A percentile compares a stretch with the other conserved stretches of the same genome.
These are phyloP conservation scores for Talaromyces funiculosus DNA, from an alignment of 2,329 filamentous ascomycete species.

Conservation along the genomic window DNA sequence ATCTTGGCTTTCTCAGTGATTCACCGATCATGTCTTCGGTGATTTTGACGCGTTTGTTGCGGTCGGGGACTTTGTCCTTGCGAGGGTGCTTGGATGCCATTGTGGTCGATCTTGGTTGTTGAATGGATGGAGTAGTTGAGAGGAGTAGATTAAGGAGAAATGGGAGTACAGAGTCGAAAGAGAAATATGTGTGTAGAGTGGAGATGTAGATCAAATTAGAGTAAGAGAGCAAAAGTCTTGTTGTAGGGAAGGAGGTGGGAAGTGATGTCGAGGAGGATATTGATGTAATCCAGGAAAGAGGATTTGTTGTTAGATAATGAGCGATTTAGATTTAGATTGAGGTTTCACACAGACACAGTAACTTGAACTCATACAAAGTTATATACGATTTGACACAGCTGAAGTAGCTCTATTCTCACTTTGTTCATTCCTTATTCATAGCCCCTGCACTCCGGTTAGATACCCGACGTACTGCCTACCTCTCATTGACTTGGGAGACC, in stretches of 20 bases:
- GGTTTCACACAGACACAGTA: background rate
- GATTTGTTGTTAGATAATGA: background rate
- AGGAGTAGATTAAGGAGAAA: too few species aligned
- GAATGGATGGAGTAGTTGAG: background rate
- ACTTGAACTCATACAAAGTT: background rate
- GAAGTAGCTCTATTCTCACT: background rate
- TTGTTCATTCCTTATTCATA: background rate
- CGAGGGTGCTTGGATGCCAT: background rate
- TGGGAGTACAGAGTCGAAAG: background rate
- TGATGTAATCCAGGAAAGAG: too few species aligned
- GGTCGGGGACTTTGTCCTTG: background rate
- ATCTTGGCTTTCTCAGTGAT: background rate
- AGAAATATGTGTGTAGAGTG: background rate
- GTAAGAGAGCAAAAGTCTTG: too few species aligned
- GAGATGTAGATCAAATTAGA: background rate
- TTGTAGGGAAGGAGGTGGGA: too few species aligned
- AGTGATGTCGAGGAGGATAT: background rate
- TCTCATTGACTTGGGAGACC: too few species aligned
- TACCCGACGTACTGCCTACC: too few species aligned
- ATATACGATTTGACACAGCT: background rate
- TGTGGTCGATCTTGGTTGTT: background rate
- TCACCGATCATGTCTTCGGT: background rate
- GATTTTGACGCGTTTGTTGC: conserved; percentile 9
- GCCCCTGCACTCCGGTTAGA: too few species aligned
- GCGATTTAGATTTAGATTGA: background rate